Base-by-base conservation (phyloP, 1,284 basidiomycete species). In the Apiotrichum veenhuisii region DNA sequence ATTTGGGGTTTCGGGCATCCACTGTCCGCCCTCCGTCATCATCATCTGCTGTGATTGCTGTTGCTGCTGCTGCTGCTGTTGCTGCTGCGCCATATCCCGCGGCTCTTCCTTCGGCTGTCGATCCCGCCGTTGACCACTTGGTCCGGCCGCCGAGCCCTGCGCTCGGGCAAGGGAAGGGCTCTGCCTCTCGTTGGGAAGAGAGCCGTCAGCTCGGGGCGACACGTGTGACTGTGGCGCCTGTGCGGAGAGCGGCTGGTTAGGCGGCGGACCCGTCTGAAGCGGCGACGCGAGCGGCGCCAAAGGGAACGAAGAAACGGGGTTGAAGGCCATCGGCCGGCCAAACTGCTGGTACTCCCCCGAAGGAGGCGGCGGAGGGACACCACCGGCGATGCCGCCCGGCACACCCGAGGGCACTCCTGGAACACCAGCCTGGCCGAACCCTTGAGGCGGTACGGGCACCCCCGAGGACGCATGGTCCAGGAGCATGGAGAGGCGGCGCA, bases 401-500 rank as follows among this genome's bases (percentile, higher is more conserved):
- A 30, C 30, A 30, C 30, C 30, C 12, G 30, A 7, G 30, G 30
- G 30, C 12, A 30, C 30, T 30, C 30, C 30, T 30, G 30, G 30
- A 5, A 30, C 30, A 30, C 30, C 30, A 12, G 30, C 30, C 12
- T 30, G 30, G 30, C 30, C 46, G 25, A 27, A 50, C n/a, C 49
- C 49, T 30, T 25, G 37, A 15, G 37, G 49, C 25, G 37, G 49
- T 22, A 38, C 38, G n/a, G 40, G 37, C 17, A 50, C 26, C n/a
- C 11, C 20, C 9, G 18, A 14, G 34, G 40, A 15, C 20, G 38
- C 49, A 17, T 55, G 50, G 20, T 61, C 59, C 27, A 43, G 57
- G 26, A 55, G 18, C 37, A 50, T 42, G 27, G 55, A 30, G 17
- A 57, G n/a, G 10, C 50, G 55, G 34, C 49, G 34, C 20, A 61